These are phyloP conservation scores for Sporopachydermia lactativora DNA, from an alignment of 805 yeast species.

Conservation along the genomic window DNA sequence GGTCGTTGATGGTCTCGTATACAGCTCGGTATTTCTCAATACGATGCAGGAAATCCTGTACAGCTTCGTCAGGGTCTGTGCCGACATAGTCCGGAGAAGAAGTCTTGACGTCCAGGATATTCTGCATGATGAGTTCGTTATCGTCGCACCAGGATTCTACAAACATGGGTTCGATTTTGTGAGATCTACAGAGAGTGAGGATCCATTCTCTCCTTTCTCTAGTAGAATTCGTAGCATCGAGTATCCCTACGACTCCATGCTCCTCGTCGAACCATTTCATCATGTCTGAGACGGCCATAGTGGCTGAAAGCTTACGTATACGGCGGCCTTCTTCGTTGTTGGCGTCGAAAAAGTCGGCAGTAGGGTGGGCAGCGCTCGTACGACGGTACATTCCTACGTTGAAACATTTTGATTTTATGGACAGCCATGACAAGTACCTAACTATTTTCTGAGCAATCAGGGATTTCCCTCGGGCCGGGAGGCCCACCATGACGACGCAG, in stretches of 20 bases:
- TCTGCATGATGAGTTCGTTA: constrained; percentile 59
- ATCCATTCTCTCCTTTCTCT: constrained; percentile 53
- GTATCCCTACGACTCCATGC: constrained; percentile 78
- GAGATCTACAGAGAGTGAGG: constrained; percentile 40
- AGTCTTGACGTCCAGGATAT: constrained; percentile 75
- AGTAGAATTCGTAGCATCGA: constrained; percentile 90
- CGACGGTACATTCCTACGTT: constrained; percentile 84
- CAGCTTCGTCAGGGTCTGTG: constrained; percentile 57
- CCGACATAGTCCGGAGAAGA: constrained; percentile 72
- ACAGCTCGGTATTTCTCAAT: constrained; percentile 59
- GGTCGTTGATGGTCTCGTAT: constrained; percentile 62
- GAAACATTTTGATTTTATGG: constrained; percentile 75
- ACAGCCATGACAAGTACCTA: constrained; percentile 83
- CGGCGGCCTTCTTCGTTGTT: constrained; percentile 49
- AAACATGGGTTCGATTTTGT: constrained; percentile 77
- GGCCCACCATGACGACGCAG: constrained; percentile 81
- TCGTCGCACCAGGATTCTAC: constrained; percentile 88
- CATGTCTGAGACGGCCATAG: constrained; percentile 63
- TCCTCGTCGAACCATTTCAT: constrained; percentile 74
- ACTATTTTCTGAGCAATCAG: constrained; percentile 91
- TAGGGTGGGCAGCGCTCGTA: constrained; percentile 40
- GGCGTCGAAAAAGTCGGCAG: constrained; percentile 69
- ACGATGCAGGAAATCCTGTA: constrained; percentile 55
- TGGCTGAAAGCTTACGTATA: constrained; percentile 55
- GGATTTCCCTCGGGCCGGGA: constrained; percentile 88